Conservation (phyloP, 345 rosid species). For the Carallia brachiata region DNA sequence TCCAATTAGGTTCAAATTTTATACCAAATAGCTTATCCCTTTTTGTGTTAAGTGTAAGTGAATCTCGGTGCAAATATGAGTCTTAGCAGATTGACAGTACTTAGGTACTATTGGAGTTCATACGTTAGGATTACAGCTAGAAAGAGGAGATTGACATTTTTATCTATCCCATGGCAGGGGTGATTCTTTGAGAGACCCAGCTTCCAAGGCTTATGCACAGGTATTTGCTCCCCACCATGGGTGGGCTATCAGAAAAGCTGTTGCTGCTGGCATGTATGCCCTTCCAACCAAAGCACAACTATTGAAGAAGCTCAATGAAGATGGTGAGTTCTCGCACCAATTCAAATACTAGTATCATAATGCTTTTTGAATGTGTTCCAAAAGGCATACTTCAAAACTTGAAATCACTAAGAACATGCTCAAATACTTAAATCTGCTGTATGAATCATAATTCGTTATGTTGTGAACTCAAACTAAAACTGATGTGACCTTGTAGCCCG, state of each 20-base stretch:
- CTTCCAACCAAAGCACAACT: conserved; percentile 86
- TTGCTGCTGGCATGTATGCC: conserved; percentile 90
- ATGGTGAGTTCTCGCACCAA: conserved; percentile 52
- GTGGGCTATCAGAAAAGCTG: conserved; percentile 90
- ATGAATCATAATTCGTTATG: neutral
- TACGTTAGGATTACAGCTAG: neutral
- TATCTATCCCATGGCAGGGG: conserved; percentile 47
- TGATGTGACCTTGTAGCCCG: neutral
- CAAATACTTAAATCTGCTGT: neutral
- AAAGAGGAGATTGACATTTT: neutral
- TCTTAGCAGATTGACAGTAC: conserved; percentile 5
- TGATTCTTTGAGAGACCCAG: conserved; percentile 79
- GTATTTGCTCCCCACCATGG: conserved; percentile 96
- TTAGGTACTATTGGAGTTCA: conserved; percentile 5
- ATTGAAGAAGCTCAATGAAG: conserved; percentile 73
- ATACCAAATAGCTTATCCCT: neutral
- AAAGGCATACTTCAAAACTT: neutral
- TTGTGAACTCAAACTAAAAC: neutral
- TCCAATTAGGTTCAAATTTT: neutral
- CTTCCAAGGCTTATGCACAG: conserved; percentile 84
- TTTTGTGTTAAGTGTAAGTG: neutral
- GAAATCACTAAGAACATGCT: neutral
- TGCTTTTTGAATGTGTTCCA: neutral
- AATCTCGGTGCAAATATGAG: neutral
- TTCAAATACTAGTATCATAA: conserved; percentile 11